Evolutionary conservation across 345 rosid genomes (phyloP).

Genomic region (Excoecaria agallocha): DNA sequence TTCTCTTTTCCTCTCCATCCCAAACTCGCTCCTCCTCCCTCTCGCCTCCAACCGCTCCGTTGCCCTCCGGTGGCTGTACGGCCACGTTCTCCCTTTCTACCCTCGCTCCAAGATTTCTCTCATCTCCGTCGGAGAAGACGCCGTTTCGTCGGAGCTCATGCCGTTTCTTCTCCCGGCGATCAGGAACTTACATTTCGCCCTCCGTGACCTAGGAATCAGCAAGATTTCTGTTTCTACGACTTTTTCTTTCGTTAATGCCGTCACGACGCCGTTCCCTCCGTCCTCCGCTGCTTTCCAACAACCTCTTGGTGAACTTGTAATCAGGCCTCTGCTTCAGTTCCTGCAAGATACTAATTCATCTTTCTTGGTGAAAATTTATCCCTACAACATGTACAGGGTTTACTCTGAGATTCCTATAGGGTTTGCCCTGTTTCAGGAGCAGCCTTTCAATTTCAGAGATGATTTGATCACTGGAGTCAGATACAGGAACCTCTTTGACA

Average conservation of each 20-base stretch:
- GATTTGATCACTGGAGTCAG: constrained; percentile 73
- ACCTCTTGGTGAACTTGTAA: constrained; percentile 51
- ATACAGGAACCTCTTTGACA: constrained; percentile 76
- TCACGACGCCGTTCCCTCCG: constrained; percentile 77
- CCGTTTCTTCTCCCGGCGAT: constrained; percentile 68
- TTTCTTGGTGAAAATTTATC: constrained; percentile 72
- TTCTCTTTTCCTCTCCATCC: constrained; percentile 73
- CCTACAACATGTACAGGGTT: constrained; percentile 71
- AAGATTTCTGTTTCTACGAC: constrained; percentile 70
- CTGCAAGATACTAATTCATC: constrained; percentile 67
- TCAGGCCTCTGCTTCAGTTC: constrained; percentile 73
- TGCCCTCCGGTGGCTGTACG: constrained; percentile 69
- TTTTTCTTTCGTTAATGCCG: constrained; percentile 68
- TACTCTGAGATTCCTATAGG: constrained; percentile 72
- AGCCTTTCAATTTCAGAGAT: constrained; percentile 73
- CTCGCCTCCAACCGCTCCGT: constrained; percentile 72
- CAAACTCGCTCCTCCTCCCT: constrained; percentile 63
- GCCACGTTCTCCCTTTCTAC: constrained; percentile 73
- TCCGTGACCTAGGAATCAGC: constrained; percentile 61
- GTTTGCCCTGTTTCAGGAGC: constrained; percentile 75
- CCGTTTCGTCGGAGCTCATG: constrained; percentile 39
- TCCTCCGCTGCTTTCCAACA: constrained; percentile 69
- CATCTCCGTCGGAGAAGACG: constrained; percentile 80
- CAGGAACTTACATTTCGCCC: constrained; percentile 51
- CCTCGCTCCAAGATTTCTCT: constrained; percentile 72